Evolutionary conservation across 2,329 filamentous ascomycete genomes (phyloP), one percentile per base, ranked within the genome.

Genomic region (Aureobasidium sp.): DNA sequence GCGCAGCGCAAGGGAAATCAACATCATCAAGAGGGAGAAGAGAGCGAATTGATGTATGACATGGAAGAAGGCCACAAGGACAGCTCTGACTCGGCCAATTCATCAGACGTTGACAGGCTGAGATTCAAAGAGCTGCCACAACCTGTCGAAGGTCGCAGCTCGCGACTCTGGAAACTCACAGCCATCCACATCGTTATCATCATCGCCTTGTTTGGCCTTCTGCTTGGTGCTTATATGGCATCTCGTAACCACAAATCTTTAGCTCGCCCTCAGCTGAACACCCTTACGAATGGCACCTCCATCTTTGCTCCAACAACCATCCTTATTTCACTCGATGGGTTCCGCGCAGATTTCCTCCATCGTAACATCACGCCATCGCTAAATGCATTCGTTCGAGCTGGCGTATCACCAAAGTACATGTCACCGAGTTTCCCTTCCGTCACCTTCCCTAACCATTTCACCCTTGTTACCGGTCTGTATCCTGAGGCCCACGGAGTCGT

Each of bases 401-500:
- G 94, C 34, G 86, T 97, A 12, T 96, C 92, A 6, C 93, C 94
- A 2, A 82, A 86, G 66, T 97, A 93, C 75, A 97, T 99, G 91
- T 82, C 85, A 7, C 94, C 94, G 0, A 95, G 91, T 42, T 99
- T 99, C 67, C 94, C 94, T 0, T 96, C 90, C 25, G 90, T 99
- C 49, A 99, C 94, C 0, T 99, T 99, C 69, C 94, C 94, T 3
- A 78, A 97, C 69, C 94, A 97, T 74, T 97, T 93, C 74, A 97
- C 93, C 0, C 79, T 97, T 41, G 90, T 91, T 0, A 97, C 94
- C 0, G 94, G 94, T 0, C 76, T 97, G 29, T 91, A 97, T 68
- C 94, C 94, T 0, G 93, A 97, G 75, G 87, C 87, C 62, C 94
- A 99, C 71, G 94, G 94, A 0, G 82, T 99, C 3, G 92, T 99